Evolutionary conservation across 2,329 filamentous ascomycete genomes (phyloP).

Genomic region (Clonostachys solani): DNA sequence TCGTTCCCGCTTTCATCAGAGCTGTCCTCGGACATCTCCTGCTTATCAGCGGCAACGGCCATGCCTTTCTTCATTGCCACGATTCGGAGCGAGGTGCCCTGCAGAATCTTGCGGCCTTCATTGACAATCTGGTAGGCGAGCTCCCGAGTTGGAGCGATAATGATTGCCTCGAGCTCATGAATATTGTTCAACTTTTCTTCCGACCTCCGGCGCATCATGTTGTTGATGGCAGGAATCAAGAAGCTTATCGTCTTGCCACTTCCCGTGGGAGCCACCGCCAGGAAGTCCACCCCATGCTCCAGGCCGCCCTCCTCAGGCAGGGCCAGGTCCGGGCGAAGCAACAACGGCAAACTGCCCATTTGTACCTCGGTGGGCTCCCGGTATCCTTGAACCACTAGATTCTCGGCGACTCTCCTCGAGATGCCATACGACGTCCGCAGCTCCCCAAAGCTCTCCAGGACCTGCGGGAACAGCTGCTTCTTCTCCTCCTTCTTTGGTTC

Average conservation of each 20-base stretch:
- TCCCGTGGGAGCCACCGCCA: slow-evolving; percentile 89
- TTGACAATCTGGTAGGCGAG: slow-evolving; percentile 76
- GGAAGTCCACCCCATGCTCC: slow-evolving; percentile 58
- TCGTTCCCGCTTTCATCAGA: slow-evolving; percentile 26
- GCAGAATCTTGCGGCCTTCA: slow-evolving; percentile 78
- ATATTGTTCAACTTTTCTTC: slow-evolving; percentile 25
- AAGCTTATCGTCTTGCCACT: slow-evolving; percentile 97
- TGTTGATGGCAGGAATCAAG: slow-evolving; percentile 79
- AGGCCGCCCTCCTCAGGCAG: slow-evolving; percentile 31
- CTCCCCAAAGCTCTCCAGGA: slow-evolving; percentile 72
- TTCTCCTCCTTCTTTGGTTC: slow-evolving; percentile 46
- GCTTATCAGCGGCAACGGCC: slow-evolving; percentile 51
- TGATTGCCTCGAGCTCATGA: slow-evolving; percentile 59
- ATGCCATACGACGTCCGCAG: slow-evolving; percentile 70
- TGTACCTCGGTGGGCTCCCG: slow-evolving; percentile 90
- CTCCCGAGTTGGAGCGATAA: slow-evolving; percentile 76
- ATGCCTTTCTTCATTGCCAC: slow-evolving; percentile 84
- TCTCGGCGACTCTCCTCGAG: slow-evolving; percentile 68
- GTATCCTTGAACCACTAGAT: slow-evolving; percentile 82
- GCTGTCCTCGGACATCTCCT: slow-evolving; percentile 22
- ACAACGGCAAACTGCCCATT: slow-evolving; percentile 75
- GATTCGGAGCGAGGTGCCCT: slow-evolving; percentile 73
- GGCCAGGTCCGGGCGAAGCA: slow-evolving; percentile 56
- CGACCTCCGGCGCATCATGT: slow-evolving; percentile 56
- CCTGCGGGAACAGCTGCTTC: slow-evolving; percentile 70